These are phyloP conservation scores for Cryptosporidium tyzzeri DNA, from an alignment of 169 alveolate genomes.

Conservation along the genomic window DNA sequence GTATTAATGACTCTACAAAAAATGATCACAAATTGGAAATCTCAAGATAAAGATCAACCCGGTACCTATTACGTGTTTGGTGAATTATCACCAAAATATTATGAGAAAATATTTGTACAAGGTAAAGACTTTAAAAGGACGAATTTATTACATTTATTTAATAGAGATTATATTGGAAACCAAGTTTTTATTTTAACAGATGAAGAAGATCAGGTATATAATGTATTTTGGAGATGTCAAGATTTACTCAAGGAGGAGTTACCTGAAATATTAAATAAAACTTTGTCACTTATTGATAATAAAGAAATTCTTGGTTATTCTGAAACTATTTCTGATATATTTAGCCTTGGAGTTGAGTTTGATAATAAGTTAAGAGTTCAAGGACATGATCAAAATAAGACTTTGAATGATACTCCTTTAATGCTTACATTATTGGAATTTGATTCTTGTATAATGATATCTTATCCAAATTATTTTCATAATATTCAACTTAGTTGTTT, in stretches of 20 bases:
- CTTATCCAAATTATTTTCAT: slow-evolving; percentile 7
- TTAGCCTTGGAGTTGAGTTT: background rate
- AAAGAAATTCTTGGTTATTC: background rate
- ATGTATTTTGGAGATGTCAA: slow-evolving; percentile 74
- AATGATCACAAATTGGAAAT: slow-evolving; percentile 45
- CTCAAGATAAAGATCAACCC: background rate
- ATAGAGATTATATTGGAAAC: slow-evolving; percentile 44
- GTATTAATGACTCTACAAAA: slow-evolving; percentile 9
- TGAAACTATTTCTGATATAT: slow-evolving; percentile 12
- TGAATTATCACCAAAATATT: background rate
- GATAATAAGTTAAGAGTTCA: background rate
- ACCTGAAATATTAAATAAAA: slow-evolving; percentile 9
- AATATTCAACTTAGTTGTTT: background rate
- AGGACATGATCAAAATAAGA: background rate
- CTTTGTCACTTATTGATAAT: slow-evolving; percentile 31
- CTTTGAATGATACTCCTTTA: slow-evolving; percentile 5
- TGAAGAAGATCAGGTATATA: background rate
- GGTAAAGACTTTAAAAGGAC: slow-evolving; percentile 35
- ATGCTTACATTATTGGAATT: slow-evolving; percentile 21
- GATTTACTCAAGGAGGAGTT: slow-evolving; percentile 36
- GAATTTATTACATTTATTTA: slow-evolving; percentile 32
- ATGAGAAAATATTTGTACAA: background rate
- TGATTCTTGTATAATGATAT: slow-evolving; percentile 42
- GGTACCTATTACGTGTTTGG: slow-evolving; percentile 48
- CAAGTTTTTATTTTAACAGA: slow-evolving; percentile 36